Base-by-base conservation (phyloP, 768 basidiomycete genomes). In the Chalciporus chontae region DNA sequence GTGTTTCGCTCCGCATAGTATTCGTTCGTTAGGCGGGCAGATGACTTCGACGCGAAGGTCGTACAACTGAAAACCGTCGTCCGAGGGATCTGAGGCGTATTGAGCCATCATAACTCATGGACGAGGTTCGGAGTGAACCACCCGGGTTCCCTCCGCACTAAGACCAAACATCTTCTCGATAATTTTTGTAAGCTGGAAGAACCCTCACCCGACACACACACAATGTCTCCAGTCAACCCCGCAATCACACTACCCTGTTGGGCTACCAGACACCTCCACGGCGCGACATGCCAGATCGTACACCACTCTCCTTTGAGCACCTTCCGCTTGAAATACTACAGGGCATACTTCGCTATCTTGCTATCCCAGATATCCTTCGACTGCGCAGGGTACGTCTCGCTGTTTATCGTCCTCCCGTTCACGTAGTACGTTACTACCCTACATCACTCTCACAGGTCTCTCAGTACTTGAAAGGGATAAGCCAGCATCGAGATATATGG, bases 11-110 rank as follows among this genome's bases (percentile, higher is more conserved):
- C 84, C 83, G 50, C 85, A 85, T 38, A 84, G 61, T 47, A 84
- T 78, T 38, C 74, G 77, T 57, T 73, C 71, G 24, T 74, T 78
- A 0, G 77, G 73, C 0, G 84, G 81, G 53, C 83, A 83, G 21
- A 85, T 60, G 0, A 81, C 77, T 56, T 85, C 80, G 24, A 85
- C 76, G 8, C 75, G 77, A 23, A 87, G 75, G 54, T 86, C 84
- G 57, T 82, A 85, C 10, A 87, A 69, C 48, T 78, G 69, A 57
- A 85, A 86, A 2, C 65, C 60, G 57, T 81, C 81, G 47, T 71
- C 31, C 10, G 45, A 45, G n/a, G 10, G 8, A 14, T 38, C 29
- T 9, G 40, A 34, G 8, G 21, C 0, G 14, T 47, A 31, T 26
- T 52, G 50, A 1, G 51, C 7, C 55, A 54, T 51, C 15, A 36